These are phyloP conservation scores for Psilocybe azurescens DNA, from an alignment of 768 basidiomycete genomes.

Conservation along the genomic window DNA sequence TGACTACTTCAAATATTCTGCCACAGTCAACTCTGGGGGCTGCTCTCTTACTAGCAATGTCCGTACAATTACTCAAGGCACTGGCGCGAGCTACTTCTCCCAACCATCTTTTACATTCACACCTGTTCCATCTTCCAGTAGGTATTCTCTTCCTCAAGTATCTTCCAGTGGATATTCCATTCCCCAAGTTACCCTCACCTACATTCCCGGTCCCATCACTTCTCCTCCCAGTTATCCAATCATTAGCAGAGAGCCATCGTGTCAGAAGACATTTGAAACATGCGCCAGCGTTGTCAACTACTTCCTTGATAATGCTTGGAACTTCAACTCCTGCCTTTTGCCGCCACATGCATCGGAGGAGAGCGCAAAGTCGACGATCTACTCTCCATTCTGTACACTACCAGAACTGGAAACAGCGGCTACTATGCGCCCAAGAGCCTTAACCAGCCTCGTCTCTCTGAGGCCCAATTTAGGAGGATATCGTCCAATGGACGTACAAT, in stretches of 20 bases:
- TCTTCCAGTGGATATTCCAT: too few relatives aligned
- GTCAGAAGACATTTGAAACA: neutral
- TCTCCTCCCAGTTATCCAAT: neutral
- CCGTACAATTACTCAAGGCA: too few relatives aligned
- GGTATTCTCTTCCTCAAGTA: too few relatives aligned
- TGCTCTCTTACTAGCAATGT: neutral
- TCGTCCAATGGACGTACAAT: neutral
- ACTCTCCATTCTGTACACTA: neutral
- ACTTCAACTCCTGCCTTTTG: neutral
- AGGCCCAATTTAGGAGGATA: neutral
- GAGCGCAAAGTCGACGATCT: neutral
- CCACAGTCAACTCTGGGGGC: neutral
- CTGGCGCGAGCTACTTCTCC: too few relatives aligned
- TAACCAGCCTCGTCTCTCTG: neutral
- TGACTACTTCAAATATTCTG: conserved; percentile 4
- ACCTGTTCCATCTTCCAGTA: too few relatives aligned
- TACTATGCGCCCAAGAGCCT: neutral
- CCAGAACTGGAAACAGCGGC: neutral
- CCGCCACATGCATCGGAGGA: neutral
- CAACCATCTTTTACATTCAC: too few relatives aligned
- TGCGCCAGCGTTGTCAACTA: neutral
- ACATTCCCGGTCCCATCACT: neutral
- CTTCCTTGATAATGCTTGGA: neutral
- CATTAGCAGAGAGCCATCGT: neutral
- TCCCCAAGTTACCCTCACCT: neutral